Percentiles rank a stretch among this genome's conserved stretches.
phyloP scores from a whole-genome alignment of 2,329 filamentous ascomycete genomes.

The Onygena corvina region DNA sequence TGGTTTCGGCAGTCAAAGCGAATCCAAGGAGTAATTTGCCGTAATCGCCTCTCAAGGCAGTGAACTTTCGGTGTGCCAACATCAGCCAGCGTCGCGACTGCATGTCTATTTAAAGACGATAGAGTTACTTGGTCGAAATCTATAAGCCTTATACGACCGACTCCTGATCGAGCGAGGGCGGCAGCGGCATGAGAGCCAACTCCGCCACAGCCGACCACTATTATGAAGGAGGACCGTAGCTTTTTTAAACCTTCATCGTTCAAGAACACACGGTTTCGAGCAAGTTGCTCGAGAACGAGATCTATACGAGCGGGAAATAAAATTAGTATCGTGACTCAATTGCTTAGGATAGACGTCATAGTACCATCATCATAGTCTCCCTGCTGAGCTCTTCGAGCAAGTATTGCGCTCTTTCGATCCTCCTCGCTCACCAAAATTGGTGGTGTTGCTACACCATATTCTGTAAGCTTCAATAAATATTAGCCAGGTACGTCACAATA shows the following conservation, averaged over 20 bases:
- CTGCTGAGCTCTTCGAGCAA: constrained; percentile 48
- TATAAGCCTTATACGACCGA: constrained; percentile 73
- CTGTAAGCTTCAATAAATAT: constrained; percentile 38
- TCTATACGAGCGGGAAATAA: constrained; percentile 39
- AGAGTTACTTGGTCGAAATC: constrained; percentile 98
- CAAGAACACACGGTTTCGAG: constrained; percentile 84
- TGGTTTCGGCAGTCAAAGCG: constrained; percentile 76
- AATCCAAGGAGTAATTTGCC: constrained; percentile 85
- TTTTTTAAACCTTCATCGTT: constrained; percentile 67
- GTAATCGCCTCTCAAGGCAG: constrained; percentile 64
- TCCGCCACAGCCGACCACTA: constrained; percentile 86
- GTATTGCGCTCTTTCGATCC: constrained; percentile 46
- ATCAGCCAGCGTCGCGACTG: constrained; percentile 83
- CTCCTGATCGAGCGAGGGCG: constrained; percentile 76
- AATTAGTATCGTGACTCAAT: not conserved
- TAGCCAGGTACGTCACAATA: constrained; percentile 20
- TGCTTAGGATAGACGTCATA: not conserved
- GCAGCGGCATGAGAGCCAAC: constrained; percentile 87
- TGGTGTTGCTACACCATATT: constrained; percentile 35
- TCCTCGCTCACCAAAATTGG: constrained; percentile 34
- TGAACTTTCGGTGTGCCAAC: constrained; percentile 88
- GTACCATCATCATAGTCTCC: constrained; percentile 54
- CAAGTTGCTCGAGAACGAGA: constrained; percentile 85
- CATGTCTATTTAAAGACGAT: constrained; percentile 89
- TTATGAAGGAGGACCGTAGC: constrained; percentile 68